These are phyloP conservation scores for Leucocoprinus leucothites DNA, from an alignment of 768 basidiomycete genomes.

Conservation along the genomic window DNA sequence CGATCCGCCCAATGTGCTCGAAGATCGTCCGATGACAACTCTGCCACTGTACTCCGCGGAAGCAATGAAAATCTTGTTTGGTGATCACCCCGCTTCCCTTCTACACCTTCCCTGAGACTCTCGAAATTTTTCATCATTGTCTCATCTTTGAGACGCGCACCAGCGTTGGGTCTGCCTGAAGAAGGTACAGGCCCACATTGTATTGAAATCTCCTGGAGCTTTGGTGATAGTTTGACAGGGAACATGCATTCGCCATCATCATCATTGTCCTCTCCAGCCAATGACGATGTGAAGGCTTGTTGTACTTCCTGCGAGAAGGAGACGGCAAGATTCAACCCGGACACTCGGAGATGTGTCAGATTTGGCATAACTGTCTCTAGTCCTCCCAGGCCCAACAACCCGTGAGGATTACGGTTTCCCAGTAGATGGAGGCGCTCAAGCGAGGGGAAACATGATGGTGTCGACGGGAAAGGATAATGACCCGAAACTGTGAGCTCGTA, in stretches of 20 bases:
- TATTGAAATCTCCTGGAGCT: conserved; percentile 20
- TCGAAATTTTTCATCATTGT: conserved; percentile 26
- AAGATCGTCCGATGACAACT: neutral
- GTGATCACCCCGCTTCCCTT: neutral
- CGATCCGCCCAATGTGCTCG: conserved; percentile 1
- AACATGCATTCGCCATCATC: too few relatives aligned
- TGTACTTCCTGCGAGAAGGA: conserved; percentile 40
- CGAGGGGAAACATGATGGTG: conserved; percentile 28
- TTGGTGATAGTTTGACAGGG: conserved; percentile 23
- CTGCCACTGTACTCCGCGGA: neutral
- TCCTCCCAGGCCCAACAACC: conserved; percentile 35
- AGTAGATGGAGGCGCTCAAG: conserved; percentile 41
- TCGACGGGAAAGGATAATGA: conserved; percentile 47
- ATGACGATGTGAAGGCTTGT: conserved; percentile 22
- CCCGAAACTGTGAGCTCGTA: conserved; percentile 41
- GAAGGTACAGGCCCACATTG: conserved; percentile 25
- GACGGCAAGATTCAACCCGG: conserved; percentile 39
- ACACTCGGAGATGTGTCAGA: conserved; percentile 36
- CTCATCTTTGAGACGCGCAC: conserved; percentile 22
- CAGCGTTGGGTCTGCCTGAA: conserved; percentile 4
- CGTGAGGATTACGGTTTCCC: conserved; percentile 50
- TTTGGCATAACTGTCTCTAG: conserved; percentile 38
- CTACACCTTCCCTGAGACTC: conserved; percentile 1
- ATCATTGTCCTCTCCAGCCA: conserved; percentile 8
- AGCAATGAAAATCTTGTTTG: conserved; percentile 1